Evolutionary conservation across 441 rosid genomes (phyloP).

Genomic region (Kokia cookei): DNA sequence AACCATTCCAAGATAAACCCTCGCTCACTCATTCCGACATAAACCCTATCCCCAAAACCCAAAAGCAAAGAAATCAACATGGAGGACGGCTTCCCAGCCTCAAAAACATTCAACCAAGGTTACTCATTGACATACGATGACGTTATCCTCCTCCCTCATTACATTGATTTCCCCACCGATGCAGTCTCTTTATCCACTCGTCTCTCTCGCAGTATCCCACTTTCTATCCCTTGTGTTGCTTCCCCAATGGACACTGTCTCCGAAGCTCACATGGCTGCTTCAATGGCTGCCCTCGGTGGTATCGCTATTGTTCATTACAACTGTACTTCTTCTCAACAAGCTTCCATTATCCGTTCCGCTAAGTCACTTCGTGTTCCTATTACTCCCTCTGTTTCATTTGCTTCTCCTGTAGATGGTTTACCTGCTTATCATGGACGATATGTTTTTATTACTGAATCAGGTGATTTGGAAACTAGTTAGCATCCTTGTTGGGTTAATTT

Average conservation of each 20-base stretch:
- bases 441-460: conserved; percentile 47
- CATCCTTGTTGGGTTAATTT: neutral
- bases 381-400: conserved; percentile 39
- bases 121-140: conserved; percentile 90
- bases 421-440: conserved; percentile 22
- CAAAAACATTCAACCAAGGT: conserved; percentile 58
- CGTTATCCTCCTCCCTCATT: conserved; percentile 81
- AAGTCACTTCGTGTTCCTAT: conserved; percentile 67
- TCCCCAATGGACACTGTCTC: conserved; percentile 98
- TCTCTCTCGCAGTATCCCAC: conserved; percentile 63
- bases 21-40: neutral
- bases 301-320: conserved; percentile 81
- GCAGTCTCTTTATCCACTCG: conserved; percentile 65
- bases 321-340: conserved; percentile 47
- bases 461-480: conserved; percentile 4
- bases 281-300: conserved; percentile 87
- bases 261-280: conserved; percentile 80
- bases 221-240: conserved; percentile 81
- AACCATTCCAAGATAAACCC: neutral
- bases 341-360: conserved; percentile 52
- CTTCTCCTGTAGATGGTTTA: conserved; percentile 27
- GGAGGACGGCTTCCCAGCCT: conserved; percentile 65
- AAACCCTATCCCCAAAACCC: neutral
- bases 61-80: neutral
- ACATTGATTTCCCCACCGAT: conserved; percentile 78